A percentile compares a stretch with the other conserved stretches of the same genome.
Evolutionary conservation across 2,329 filamentous ascomycete genomes (phyloP).

Genomic region (Talaromyces albobiverticillius): DNA sequence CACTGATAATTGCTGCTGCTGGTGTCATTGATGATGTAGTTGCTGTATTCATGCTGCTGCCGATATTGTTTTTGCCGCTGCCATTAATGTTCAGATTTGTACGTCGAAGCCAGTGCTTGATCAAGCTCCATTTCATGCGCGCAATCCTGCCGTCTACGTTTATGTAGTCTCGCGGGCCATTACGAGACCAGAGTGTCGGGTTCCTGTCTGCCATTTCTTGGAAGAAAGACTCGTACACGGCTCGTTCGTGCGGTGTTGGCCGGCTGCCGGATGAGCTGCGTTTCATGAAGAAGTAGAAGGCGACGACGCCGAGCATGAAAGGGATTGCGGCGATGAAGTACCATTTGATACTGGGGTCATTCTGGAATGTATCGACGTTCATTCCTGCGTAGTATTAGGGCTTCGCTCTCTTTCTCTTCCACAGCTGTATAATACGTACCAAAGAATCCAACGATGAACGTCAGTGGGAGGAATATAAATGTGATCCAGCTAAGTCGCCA

Average conservation of each 20-base stretch:
- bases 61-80: neutral
- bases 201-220: constrained; percentile 45
- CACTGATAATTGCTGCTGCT: neutral
- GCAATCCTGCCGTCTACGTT: constrained; percentile 37
- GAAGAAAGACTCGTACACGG: constrained; percentile 52
- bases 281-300: constrained; percentile 49
- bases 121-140: constrained; percentile 47
- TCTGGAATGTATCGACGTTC: constrained; percentile 49
- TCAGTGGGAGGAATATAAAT: constrained; percentile 45
- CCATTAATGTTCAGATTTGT: constrained; percentile 42
- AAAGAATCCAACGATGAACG: constrained; percentile 48
- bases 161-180: constrained; percentile 43
- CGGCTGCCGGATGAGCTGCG: constrained; percentile 39
- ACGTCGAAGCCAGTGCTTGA: constrained; percentile 46
- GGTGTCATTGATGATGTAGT: neutral
- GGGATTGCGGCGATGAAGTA: constrained; percentile 49
- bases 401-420: constrained; percentile 37
- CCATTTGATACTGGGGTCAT: constrained; percentile 46
- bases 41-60: neutral
- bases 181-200: constrained; percentile 48
- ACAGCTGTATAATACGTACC: constrained; percentile 13
- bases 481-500: constrained; percentile 38
- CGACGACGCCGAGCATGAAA: constrained; percentile 45
- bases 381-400: constrained; percentile 1
- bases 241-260: constrained; percentile 46